Conservation (phyloP, 208 protist genomes). For the Lotmaria passim region DNA sequence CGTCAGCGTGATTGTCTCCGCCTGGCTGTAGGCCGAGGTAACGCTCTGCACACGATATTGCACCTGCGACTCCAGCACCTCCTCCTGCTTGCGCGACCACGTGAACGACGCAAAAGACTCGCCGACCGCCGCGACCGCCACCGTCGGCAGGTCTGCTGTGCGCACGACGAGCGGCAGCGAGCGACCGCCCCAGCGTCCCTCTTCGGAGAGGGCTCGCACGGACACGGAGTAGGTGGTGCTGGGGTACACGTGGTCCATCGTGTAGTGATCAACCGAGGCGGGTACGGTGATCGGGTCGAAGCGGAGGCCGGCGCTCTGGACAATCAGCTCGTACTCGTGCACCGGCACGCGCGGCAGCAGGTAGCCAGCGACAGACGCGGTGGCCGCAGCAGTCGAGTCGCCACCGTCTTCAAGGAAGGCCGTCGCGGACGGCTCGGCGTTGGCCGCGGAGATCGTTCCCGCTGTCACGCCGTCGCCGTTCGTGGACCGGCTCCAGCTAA, state of each 20-base stretch:
- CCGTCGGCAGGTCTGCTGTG: slow-evolving; percentile 58
- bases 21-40: slow-evolving; percentile 55
- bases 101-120: slow-evolving; percentile 85
- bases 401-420: slow-evolving; percentile 4
- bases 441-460: slow-evolving; percentile 26
- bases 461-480: neutral
- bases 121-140: slow-evolving; percentile 58
- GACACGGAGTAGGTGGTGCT: slow-evolving; percentile 73
- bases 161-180: slow-evolving; percentile 67
- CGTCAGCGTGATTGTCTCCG: slow-evolving; percentile 39
- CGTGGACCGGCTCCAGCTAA: slow-evolving; percentile 58
- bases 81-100: slow-evolving; percentile 67
- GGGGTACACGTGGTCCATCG: slow-evolving; percentile 64
- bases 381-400: slow-evolving; percentile 5
- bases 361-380: slow-evolving; percentile 18
- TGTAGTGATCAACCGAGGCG: slow-evolving; percentile 43
- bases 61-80: slow-evolving; percentile 59
- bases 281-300: slow-evolving; percentile 33
- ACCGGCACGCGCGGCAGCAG: slow-evolving; percentile 27
- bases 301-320: slow-evolving; percentile 30
- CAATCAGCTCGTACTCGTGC: slow-evolving; percentile 39
- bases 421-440: neutral
- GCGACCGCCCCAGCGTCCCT: slow-evolving; percentile 75
- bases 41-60: slow-evolving; percentile 73
- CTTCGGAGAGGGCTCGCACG: slow-evolving; percentile 68